Evolutionary conservation across 1,139 yeast species (phyloP).

Genomic region (Kazachstania sp.): DNA sequence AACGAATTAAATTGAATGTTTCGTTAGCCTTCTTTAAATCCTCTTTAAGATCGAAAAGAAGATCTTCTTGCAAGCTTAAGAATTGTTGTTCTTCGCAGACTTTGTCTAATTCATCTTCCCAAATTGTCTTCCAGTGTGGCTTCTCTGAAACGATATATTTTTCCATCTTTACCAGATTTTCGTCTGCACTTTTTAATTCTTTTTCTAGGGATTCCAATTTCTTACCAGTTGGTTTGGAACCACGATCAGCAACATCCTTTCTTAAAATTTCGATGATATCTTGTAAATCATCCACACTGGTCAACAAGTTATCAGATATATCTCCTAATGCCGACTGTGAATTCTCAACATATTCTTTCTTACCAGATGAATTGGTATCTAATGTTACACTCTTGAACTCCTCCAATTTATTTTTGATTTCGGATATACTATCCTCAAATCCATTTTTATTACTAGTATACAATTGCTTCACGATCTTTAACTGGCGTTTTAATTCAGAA

Average conservation of each 20-base stretch:
- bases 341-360: conserved; percentile 64
- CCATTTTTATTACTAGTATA: conserved; percentile 40
- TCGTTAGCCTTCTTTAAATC: conserved; percentile 75
- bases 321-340: conserved; percentile 68
- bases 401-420: conserved; percentile 41
- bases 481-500: conserved; percentile 42
- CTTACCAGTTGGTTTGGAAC: conserved; percentile 71
- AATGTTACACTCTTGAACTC: conserved; percentile 37
- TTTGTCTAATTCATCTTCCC: conserved; percentile 86
- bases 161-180: conserved; percentile 46
- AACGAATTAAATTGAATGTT: conserved; percentile 71
- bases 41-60: conserved; percentile 68
- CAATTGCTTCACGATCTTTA: conserved; percentile 57
- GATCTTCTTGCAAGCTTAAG: conserved; percentile 79
- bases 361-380: conserved; percentile 33
- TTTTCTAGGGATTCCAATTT: conserved; percentile 60
- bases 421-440: conserved; percentile 39
- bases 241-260: conserved; percentile 87
- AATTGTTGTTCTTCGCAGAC: conserved; percentile 94
- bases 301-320: conserved; percentile 65
- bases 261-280: conserved; percentile 85
- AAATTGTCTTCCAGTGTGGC: conserved; percentile 79
- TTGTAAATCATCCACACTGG: conserved; percentile 83
- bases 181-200: conserved; percentile 54
- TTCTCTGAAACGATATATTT: conserved; percentile 60